phyloP scores from a whole-genome alignment of 1,284 basidiomycete species.

The Tilletia walkeri region DNA sequence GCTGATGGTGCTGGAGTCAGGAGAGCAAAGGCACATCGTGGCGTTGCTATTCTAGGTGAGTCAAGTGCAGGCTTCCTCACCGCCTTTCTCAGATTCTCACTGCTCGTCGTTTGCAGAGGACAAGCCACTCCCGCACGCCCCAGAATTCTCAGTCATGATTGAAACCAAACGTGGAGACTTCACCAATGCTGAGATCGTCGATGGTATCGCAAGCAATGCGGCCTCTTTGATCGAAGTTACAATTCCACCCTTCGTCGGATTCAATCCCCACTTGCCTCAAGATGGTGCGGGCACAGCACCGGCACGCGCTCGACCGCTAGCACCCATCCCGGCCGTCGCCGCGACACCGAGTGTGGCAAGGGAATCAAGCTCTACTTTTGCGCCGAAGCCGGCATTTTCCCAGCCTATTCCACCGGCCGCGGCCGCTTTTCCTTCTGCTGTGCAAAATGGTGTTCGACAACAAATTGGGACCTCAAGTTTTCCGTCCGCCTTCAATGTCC shows the following conservation, averaged over 20 bases:
- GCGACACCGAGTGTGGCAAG: too few relatives aligned
- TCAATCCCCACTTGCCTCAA: constrained; percentile 2
- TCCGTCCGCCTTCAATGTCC: background rate
- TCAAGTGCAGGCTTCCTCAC: background rate
- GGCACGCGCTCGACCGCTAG: background rate
- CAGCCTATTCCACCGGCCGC: too few relatives aligned
- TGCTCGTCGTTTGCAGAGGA: constrained; percentile 23
- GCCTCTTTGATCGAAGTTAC: constrained; percentile 17
- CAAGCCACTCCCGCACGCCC: constrained; percentile 54
- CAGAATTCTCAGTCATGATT: constrained; percentile 63
- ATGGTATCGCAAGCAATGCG: constrained; percentile 60
- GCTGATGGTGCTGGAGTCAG: constrained; percentile 55
- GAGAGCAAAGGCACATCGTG: constrained; percentile 25
- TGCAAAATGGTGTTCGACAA: too few relatives aligned
- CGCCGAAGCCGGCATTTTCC: too few relatives aligned
- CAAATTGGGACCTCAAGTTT: background rate
- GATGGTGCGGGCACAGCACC: background rate
- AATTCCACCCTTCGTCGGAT: background rate
- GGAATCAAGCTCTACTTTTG: too few relatives aligned
- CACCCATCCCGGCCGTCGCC: background rate
- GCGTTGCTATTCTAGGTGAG: constrained; percentile 11
- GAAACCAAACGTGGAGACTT: constrained; percentile 69
- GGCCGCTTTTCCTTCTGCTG: too few relatives aligned
- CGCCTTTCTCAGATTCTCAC: background rate
- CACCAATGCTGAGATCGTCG: constrained; percentile 71